Percentiles rank a stretch among this genome's conserved stretches.
phyloP scores from a whole-genome alignment of 768 basidiomycete genomes.

The Leccinum ochraceum region DNA sequence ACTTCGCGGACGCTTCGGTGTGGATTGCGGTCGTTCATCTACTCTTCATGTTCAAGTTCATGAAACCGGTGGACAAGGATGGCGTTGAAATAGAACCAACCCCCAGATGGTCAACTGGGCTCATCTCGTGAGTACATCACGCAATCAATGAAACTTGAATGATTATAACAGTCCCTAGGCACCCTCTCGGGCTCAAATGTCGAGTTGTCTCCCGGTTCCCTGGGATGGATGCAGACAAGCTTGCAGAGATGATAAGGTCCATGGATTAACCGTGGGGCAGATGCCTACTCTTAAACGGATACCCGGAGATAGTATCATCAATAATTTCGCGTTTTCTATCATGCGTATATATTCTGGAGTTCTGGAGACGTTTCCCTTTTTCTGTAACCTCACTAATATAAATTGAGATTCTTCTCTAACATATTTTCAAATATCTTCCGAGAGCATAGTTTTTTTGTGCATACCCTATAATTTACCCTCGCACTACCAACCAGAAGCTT shows the following conservation, averaged over 20 bases:
- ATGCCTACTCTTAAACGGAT: not conserved
- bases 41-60: conserved; percentile 32
- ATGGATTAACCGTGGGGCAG: conserved; percentile 10
- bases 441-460: too few relatives aligned
- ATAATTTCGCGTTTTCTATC: not conserved
- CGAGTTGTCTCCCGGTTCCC: conserved; percentile 27
- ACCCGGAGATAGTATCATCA: not conserved
- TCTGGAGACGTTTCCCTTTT: not conserved
- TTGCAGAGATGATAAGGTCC: conserved; percentile 16
- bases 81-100: conserved; percentile 28
- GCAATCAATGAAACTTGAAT: conserved; percentile 1
- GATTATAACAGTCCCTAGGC: conserved; percentile 16
- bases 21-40: conserved; percentile 34
- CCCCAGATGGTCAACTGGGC: conserved; percentile 30
- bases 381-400: too few relatives aligned
- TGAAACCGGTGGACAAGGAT: conserved; percentile 29
- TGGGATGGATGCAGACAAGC: conserved; percentile 14
- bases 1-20: conserved; percentile 35
- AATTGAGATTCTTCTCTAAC: not conserved
- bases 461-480: too few relatives aligned
- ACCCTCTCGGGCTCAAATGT: conserved; percentile 31
- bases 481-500: too few relatives aligned
- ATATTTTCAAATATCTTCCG: not conserved
- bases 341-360: not conserved
- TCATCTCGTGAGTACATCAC: conserved; percentile 27